phyloP scores from a whole-genome alignment of 495 filamentous ascomycete genomes.

The Letharia columbiana region DNA sequence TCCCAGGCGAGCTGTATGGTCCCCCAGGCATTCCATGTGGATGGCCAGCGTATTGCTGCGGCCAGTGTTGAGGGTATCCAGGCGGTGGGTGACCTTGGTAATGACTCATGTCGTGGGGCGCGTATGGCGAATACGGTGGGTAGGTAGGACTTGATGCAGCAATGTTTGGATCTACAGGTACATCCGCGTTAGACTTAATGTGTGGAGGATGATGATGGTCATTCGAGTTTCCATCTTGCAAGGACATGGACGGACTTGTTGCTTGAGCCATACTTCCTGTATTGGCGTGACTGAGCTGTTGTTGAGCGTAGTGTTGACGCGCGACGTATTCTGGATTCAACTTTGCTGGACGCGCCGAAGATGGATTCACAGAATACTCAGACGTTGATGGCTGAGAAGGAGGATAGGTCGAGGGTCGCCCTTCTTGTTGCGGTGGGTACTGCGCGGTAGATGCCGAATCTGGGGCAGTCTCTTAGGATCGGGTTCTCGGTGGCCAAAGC shows the following conservation, averaged over 20 bases:
- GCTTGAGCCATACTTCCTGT: conserved; percentile 93
- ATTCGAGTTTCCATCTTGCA: conserved; percentile 65
- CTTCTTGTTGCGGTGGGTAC: conserved; percentile 64
- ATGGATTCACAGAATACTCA: conserved; percentile 75
- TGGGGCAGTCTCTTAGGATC: conserved; percentile 75
- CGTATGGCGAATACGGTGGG: conserved; percentile 79
- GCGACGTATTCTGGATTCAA: conserved; percentile 70
- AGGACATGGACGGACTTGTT: conserved; percentile 89
- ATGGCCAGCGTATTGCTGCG: conserved; percentile 60
- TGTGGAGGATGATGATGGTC: conserved; percentile 56
- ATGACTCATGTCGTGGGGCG: conserved; percentile 77
- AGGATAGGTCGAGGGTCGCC: conserved; percentile 54
- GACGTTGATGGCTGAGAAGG: conserved; percentile 77
- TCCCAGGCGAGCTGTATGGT: conserved; percentile 53
- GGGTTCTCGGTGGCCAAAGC: conserved; percentile 54
- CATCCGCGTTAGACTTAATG: conserved; percentile 86
- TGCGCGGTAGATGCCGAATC: conserved; percentile 79
- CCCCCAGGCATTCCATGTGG: conserved; percentile 53
- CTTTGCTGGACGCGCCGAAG: conserved; percentile 64
- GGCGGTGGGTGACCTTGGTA: conserved; percentile 45
- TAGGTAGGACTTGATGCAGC: conserved; percentile 88
- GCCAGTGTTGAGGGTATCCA: conserved; percentile 63
- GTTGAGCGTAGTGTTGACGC: conserved; percentile 33
- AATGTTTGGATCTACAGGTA: conserved; percentile 98
- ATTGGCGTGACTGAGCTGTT: conserved; percentile 61